These are phyloP conservation scores for Melastoma candidum DNA, from an alignment of 441 rosid genomes.

Conservation along the genomic window DNA sequence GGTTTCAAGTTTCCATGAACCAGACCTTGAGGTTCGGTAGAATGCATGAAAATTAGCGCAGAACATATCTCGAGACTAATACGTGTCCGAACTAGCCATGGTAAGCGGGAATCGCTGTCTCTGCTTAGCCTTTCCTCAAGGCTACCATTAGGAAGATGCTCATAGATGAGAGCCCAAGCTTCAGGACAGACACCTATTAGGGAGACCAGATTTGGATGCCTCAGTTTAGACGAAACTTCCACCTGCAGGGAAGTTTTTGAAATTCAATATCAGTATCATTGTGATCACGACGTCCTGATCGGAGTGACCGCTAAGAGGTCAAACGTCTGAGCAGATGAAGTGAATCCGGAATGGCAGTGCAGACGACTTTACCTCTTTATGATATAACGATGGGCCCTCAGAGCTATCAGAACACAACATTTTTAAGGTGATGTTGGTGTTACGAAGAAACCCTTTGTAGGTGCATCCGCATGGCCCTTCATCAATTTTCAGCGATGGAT, in stretches of 20 bases:
- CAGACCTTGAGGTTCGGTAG: too few species aligned
- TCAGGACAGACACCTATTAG: constrained; percentile 11
- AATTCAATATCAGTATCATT: neutral
- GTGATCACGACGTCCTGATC: too few species aligned
- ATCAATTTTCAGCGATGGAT: constrained; percentile 10
- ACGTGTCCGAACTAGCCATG: too few species aligned
- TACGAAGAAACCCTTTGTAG: constrained; percentile 12
- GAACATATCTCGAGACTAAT: too few species aligned
- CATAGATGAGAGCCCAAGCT: constrained; percentile 13
- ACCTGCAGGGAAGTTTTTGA: neutral
- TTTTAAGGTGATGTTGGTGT: constrained; percentile 6
- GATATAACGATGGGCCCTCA: constrained; percentile 14
- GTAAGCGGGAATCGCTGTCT: too few species aligned
- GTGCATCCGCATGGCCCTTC: constrained; percentile 16
- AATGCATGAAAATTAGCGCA: too few species aligned
- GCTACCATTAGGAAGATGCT: constrained; percentile 12
- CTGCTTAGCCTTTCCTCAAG: constrained; percentile 11
- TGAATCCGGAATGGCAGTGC: too few species aligned
- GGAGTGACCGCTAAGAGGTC: too few species aligned
- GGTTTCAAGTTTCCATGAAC: too few species aligned
- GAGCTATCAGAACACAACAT: constrained; percentile 17
- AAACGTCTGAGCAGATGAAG: too few species aligned
- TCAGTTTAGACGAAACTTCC: constrained; percentile 6
- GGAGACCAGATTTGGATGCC: constrained; percentile 15
- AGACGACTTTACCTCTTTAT: constrained; percentile 12